Conservation (phyloP, 176 grass and related monocot genomes). For the Zea luxurians region DNA sequence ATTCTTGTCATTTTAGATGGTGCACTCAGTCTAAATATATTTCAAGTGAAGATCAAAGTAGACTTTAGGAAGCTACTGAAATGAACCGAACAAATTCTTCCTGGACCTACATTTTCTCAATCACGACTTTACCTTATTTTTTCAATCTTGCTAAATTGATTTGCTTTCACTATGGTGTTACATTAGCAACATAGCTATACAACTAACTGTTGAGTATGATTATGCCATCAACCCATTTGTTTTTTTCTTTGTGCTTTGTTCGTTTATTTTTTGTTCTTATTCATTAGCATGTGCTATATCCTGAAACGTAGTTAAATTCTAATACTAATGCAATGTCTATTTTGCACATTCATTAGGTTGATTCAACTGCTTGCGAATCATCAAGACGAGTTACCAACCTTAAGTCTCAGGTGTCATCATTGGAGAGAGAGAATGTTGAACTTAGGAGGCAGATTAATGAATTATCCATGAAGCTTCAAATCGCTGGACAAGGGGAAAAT, state of each 20-base stretch:
- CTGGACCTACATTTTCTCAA: background rate
- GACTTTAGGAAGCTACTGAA: background rate
- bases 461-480: constrained; percentile 55
- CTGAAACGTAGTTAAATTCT: constrained; percentile 5
- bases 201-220: background rate
- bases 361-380: constrained; percentile 47
- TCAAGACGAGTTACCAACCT: constrained; percentile 42
- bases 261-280: constrained; percentile 22
- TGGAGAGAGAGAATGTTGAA: constrained; percentile 57
- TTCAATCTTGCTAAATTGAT: background rate
- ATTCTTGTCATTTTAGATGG: background rate
- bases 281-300: background rate
- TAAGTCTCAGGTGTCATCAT: constrained; percentile 51
- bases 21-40: background rate
- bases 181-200: constrained; percentile 2
- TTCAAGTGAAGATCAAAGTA: constrained; percentile 10
- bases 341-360: constrained; percentile 42
- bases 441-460: constrained; percentile 56
- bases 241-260: background rate
- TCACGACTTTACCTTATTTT: background rate
- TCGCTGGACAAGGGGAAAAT: constrained; percentile 50
- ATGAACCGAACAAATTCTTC: constrained; percentile 11
- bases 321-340: background rate
- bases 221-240: background rate
- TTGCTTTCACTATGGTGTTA: background rate